Conservation (phyloP, 2,329 filamentous ascomycete species). For the Colletotrichum sp. region DNA sequence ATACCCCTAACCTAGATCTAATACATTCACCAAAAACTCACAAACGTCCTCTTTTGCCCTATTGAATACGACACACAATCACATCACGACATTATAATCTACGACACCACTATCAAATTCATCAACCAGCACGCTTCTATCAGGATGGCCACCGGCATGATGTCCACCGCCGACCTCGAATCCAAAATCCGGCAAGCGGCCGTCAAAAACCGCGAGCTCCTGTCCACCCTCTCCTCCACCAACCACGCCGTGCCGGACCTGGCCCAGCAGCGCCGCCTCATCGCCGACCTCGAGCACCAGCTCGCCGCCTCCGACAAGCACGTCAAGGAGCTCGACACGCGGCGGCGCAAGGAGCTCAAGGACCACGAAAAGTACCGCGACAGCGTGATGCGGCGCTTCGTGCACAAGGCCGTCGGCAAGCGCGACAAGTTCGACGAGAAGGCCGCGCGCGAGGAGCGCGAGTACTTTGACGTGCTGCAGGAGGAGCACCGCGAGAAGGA, state of each 20-base stretch:
- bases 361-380: conserved; percentile 60
- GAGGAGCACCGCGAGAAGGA: conserved; percentile 50
- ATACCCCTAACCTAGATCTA: background rate
- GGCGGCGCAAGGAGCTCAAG: conserved; percentile 51
- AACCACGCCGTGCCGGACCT: conserved; percentile 53
- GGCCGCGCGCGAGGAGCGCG: conserved; percentile 58
- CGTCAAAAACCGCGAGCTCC: conserved; percentile 46
- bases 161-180: conserved; percentile 28
- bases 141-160: background rate
- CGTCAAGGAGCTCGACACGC: conserved; percentile 42
- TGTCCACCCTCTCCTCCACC: conserved; percentile 51
- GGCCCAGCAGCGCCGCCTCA: conserved; percentile 48
- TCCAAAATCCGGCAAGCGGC: conserved; percentile 43
- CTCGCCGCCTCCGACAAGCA: conserved; percentile 38
- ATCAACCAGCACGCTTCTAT: background rate
- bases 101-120: background rate
- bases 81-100: background rate
- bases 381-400: conserved; percentile 55
- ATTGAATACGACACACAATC: accelerated
- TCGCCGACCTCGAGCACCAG: conserved; percentile 49
- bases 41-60: background rate
- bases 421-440: conserved; percentile 53
- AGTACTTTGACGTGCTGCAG: conserved; percentile 59
- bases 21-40: accelerated
- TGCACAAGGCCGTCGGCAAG: conserved; percentile 55